phyloP scores from a whole-genome alignment of 345 rosid species.

The Geranium brycei region DNA sequence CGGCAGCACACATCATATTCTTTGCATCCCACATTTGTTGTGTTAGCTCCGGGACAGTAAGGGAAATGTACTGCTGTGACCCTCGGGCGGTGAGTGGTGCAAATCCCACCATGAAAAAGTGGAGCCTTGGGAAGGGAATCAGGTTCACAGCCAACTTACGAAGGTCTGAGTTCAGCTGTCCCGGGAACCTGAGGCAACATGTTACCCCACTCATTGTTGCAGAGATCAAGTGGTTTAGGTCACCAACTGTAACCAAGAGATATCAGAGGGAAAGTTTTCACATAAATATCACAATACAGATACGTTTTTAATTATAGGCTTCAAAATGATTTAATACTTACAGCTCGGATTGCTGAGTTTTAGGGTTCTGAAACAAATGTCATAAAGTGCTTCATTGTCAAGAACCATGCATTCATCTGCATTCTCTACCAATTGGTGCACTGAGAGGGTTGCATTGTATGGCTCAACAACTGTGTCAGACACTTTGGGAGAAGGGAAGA shows the following conservation, averaged over 20 bases:
- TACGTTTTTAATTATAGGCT: background rate
- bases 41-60: constrained; percentile 8
- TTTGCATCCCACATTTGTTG: constrained; percentile 9
- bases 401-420: constrained; percentile 6
- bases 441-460: constrained; percentile 9
- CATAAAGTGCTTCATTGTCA: too few species aligned
- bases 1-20: too few species aligned
- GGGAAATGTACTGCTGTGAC: constrained; percentile 8
- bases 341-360: constrained; percentile 5
- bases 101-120: background rate
- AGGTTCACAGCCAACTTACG: constrained; percentile 7
- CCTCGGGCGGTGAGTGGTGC: constrained; percentile 6
- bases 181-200: constrained; percentile 10
- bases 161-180: constrained; percentile 9
- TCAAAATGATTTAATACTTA: background rate
- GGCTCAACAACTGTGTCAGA: constrained; percentile 7
- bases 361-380: too few species aligned
- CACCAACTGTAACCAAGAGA: constrained; percentile 3
- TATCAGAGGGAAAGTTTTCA: too few species aligned
- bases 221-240: constrained; percentile 8
- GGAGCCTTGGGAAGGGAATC: constrained; percentile 9
- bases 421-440: constrained; percentile 6
- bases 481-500: background rate
- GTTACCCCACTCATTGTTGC: constrained; percentile 7
- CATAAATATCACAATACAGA: background rate